These are phyloP conservation scores for Yamadazyma siamensis DNA, from an alignment of 1,139 yeast species.

Conservation along the genomic window DNA sequence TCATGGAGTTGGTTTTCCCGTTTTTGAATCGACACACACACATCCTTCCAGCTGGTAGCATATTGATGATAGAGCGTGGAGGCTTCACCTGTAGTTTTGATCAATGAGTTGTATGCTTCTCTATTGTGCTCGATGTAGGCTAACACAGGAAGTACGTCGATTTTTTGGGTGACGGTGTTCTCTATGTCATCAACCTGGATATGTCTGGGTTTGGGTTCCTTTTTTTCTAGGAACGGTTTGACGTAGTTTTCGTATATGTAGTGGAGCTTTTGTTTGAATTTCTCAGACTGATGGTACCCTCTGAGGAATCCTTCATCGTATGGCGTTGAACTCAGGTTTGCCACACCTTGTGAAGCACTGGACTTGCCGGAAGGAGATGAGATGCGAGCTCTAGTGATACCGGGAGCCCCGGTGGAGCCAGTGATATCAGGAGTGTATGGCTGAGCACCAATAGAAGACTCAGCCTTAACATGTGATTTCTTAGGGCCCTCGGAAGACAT, in stretches of 20 bases:
- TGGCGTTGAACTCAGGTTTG: too few relatives aligned
- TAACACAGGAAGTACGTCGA: conserved; percentile 34
- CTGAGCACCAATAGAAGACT: conserved; percentile 24
- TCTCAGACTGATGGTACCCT: conserved; percentile 29
- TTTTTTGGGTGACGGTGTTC: conserved; percentile 31
- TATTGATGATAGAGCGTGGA: conserved; percentile 30
- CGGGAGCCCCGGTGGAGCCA: background rate
- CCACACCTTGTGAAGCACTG: conserved; percentile 6
- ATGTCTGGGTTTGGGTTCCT: background rate
- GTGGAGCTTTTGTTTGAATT: conserved; percentile 21
- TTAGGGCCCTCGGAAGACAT: too few relatives aligned
- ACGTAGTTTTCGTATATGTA: conserved; percentile 11
- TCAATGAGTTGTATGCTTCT: conserved; percentile 27
- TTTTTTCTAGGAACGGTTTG: conserved; percentile 9
- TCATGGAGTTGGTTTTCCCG: conserved; percentile 25
- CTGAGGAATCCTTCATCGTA: conserved; percentile 34
- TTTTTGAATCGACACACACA: conserved; percentile 23
- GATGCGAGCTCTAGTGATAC: conserved; percentile 1
- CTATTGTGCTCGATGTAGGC: conserved; percentile 26
- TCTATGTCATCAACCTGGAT: conserved; percentile 27
- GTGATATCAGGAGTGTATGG: conserved; percentile 17
- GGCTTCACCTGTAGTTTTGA: conserved; percentile 21
- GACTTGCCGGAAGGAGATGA: background rate
- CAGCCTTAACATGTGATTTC: background rate
- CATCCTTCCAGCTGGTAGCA: conserved; percentile 37